Evolutionary conservation across 2,329 filamentous ascomycete genomes (phyloP).

Genomic region (Nigrospora oryzae): DNA sequence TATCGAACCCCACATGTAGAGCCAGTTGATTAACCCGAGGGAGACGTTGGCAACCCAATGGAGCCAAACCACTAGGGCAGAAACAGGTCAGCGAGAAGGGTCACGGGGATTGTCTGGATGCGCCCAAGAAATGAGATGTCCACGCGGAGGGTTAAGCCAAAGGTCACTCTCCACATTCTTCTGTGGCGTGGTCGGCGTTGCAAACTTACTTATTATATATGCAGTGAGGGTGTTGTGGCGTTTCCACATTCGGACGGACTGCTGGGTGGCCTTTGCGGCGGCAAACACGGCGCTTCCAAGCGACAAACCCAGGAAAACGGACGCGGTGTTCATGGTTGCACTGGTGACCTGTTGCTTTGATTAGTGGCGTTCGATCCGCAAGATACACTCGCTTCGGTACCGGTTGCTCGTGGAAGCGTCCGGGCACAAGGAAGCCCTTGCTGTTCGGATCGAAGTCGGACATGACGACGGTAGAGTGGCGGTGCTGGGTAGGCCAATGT

Average conservation of each 20-base stretch:
- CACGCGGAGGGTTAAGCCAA: no score
- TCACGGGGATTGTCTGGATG: neutral
- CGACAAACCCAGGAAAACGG: constrained; percentile 18
- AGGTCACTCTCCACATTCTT: no score
- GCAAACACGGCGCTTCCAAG: constrained; percentile 19
- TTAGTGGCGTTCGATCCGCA: neutral
- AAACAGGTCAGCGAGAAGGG: neutral
- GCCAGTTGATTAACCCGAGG: constrained; percentile 17
- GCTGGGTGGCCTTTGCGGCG: constrained; percentile 17
- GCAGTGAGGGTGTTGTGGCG: constrained; percentile 14
- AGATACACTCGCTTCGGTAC: neutral
- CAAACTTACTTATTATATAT: constrained; percentile 14
- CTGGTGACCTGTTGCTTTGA: neutral
- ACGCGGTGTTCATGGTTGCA: constrained; percentile 16
- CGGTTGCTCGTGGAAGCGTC: constrained; percentile 1
- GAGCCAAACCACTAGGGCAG: constrained; percentile 20
- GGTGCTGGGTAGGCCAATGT: no score
- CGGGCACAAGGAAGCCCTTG: constrained; percentile 2
- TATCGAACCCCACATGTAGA: constrained; percentile 17
- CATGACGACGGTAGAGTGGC: neutral
- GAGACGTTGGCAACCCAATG: constrained; percentile 16
- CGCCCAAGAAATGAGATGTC: no score
- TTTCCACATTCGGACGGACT: constrained; percentile 13
- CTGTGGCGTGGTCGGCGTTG: neutral
- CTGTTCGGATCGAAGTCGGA: neutral